phyloP scores from a whole-genome alignment of 805 yeast genomes.

The Metschnikowia santaceciliae region DNA sequence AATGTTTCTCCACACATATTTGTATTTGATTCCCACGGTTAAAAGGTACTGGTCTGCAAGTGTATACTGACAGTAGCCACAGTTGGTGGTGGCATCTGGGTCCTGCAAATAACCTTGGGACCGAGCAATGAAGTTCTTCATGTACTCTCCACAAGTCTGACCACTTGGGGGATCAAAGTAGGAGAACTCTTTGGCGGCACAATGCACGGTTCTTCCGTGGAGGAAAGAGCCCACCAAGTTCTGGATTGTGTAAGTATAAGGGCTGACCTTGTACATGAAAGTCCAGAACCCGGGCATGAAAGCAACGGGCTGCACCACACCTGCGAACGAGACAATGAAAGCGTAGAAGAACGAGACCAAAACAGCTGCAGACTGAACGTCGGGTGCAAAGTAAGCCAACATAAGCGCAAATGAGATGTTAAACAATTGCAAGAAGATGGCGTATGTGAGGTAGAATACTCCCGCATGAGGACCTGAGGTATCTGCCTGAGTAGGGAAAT shows the following conservation, averaged over 20 bases:
- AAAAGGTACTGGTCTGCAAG: constrained; percentile 11
- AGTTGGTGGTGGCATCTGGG: constrained; percentile 11
- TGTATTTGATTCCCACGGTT: constrained; percentile 10
- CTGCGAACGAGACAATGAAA: constrained; percentile 51
- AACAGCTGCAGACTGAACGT: constrained; percentile 64
- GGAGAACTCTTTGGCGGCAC: constrained; percentile 48
- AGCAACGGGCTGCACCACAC: constrained; percentile 48
- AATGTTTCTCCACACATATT: constrained; percentile 15
- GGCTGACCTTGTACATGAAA: constrained; percentile 43
- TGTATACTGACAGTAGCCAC: constrained; percentile 11
- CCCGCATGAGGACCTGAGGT: constrained; percentile 24
- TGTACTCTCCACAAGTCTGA: constrained; percentile 14
- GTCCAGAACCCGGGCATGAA: constrained; percentile 49
- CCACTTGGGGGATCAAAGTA: constrained; percentile 45
- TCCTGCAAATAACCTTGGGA: constrained; percentile 12
- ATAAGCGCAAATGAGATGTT: constrained; percentile 43
- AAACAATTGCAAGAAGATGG: constrained; percentile 42
- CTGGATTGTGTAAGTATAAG: constrained; percentile 51
- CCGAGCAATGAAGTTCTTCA: constrained; percentile 8
- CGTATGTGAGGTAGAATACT: constrained; percentile 44
- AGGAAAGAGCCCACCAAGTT: constrained; percentile 45
- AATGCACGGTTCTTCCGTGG: constrained; percentile 42
- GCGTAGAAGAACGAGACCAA: constrained; percentile 53
- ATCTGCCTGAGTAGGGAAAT: constrained; percentile 31
- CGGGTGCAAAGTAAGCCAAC: constrained; percentile 56